Percentiles rank a stretch among this genome's conserved stretches.
Evolutionary conservation across 1,284 basidiomycete genomes (phyloP).

Genomic region (Peniophora sp.): DNA sequence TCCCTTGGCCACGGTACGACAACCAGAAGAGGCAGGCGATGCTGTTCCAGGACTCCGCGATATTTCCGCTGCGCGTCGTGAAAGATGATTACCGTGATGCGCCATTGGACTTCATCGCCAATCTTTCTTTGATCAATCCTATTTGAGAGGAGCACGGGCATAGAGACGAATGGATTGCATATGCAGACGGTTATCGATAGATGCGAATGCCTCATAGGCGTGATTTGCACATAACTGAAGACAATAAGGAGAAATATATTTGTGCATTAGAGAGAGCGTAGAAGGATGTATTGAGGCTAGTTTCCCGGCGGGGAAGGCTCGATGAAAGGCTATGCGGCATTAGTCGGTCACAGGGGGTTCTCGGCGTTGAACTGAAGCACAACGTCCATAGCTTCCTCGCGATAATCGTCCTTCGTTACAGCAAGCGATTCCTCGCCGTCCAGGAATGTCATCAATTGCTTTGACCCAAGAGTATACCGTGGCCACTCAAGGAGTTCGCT

Average conservation of each 20-base stretch:
- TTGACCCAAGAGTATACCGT: constrained; percentile 28
- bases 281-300: too few species aligned
- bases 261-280: too few species aligned
- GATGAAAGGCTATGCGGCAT: too few species aligned
- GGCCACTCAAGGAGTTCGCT: constrained; percentile 37
- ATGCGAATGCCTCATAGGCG: too few species aligned
- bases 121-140: constrained; percentile 2
- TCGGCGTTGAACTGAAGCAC: not conserved
- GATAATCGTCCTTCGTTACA: not conserved
- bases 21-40: constrained; percentile 2
- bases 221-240: too few species aligned
- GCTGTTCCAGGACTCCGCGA: constrained; percentile 5
- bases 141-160: too few species aligned
- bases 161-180: too few species aligned
- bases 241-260: too few species aligned
- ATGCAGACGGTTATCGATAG: too few species aligned
- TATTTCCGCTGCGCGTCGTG: constrained; percentile 2
- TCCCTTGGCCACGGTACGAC: constrained; percentile 13
- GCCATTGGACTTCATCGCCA: not conserved
- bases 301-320: too few species aligned
- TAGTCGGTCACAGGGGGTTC: too few species aligned
- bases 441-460: constrained; percentile 35
- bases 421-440: constrained; percentile 23
- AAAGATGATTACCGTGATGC: constrained; percentile 6
- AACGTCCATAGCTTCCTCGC: not conserved